Percentiles rank a stretch among this genome's conserved stretches.
These are phyloP conservation scores for Fusarium sp. DNA, from an alignment of 2,329 filamentous ascomycete genomes.

Conservation along the genomic window DNA sequence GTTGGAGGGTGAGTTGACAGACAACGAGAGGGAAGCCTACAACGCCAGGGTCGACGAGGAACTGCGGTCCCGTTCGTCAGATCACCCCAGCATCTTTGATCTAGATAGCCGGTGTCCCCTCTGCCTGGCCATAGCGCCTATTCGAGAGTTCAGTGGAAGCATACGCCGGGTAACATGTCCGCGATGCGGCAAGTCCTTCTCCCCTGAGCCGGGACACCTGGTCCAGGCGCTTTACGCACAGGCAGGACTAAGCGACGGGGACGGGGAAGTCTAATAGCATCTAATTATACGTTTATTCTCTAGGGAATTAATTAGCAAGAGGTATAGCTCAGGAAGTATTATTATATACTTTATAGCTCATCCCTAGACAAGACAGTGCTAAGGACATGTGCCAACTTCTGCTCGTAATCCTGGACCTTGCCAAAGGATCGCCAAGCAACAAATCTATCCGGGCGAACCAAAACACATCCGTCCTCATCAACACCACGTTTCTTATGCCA, in stretches of 20 bases:
- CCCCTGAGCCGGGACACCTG: background rate
- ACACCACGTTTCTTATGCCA: too few species aligned
- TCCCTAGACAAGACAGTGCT: too few species aligned
- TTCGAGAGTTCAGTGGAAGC: background rate
- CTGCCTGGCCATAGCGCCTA: background rate
- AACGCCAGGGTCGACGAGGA: background rate
- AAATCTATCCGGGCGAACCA: too few species aligned
- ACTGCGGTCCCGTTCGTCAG: background rate
- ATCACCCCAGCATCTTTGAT: background rate
- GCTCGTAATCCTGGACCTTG: too few species aligned
- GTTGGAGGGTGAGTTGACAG: background rate
- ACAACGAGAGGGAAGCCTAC: background rate
- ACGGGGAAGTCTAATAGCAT: too few species aligned
- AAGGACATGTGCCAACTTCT: too few species aligned
- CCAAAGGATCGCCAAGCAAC: too few species aligned
- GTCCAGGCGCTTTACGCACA: background rate
- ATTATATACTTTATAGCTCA: too few species aligned
- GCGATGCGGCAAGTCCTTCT: background rate
- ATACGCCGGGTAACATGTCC: background rate
- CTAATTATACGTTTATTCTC: too few species aligned
- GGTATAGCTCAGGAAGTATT: too few species aligned
- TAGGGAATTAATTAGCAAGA: too few species aligned
- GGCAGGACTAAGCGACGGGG: background rate
- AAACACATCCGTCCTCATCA: too few species aligned
- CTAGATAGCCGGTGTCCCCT: background rate